Base-by-base conservation (phyloP, 352 stramenopile species). In the Pythium scleroteichum region DNA sequence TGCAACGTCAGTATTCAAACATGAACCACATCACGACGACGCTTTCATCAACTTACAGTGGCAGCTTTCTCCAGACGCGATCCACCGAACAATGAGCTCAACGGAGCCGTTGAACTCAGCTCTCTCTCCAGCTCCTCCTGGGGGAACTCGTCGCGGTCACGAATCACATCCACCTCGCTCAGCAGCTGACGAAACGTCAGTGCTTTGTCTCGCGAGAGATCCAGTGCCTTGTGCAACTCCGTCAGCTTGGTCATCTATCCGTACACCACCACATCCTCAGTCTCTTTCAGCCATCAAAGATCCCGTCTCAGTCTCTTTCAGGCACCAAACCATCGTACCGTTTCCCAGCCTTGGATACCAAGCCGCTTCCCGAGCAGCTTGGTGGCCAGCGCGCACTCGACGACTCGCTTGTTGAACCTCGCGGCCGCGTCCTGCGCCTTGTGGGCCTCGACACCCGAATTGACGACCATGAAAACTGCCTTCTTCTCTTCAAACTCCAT, bases 331-430 rank as follows among this genome's bases (percentile, higher is more conserved):
- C 44, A 8, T 20, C 54, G 6, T 29, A 90, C 76, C 64, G 76
- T 23, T 61, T 64, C 64, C 76, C 79, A 92, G 6, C 59, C 14
- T 1, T 58, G 13, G 0, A 90, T 23, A 0, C 45, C 68, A 3
- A 72, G 48, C n/a, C 67, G 61, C 50, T 82, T 90, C 14, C 66
- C 77, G 17, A 93, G 76, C 51, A 91, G 46, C 67, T 91, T 93
- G 29, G 76, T 73, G 40, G 82, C 86, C 4, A 95, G 62, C 13
- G 77, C 76, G 47, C 86, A 90, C 66, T 95, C 86, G 14, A 92
- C 59, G 6, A 94, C 86, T 9, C 87, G 81, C 61, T 88, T 89
- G 66, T 96, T 96, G 54, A 79, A 96, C 9, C 68, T 69, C 29
- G 59, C 73, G 10, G 63, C 54, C 1, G 84, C 82, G 48, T 82